Percentiles rank a stretch among this genome's conserved stretches.
Conservation (phyloP, 164 flowering plant species). For the Magnolia kwangsiensis region DNA sequence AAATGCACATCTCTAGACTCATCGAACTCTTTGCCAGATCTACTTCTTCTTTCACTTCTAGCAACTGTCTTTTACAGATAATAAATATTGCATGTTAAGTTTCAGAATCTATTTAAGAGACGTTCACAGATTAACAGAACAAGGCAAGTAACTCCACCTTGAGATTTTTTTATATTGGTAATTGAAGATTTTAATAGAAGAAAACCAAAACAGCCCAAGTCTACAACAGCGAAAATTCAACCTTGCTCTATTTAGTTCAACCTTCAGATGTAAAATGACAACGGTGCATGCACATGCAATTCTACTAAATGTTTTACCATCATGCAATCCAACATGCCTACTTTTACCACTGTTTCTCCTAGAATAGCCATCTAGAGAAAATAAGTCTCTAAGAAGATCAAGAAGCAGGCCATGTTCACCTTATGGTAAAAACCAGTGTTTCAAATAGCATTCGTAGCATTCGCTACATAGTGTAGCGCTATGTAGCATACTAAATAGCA, state of each 20-base stretch:
- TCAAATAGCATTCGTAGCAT: too few species aligned
- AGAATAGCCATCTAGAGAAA: neutral
- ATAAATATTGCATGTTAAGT: slow-evolving; percentile 14
- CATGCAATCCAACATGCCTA: neutral
- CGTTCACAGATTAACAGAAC: neutral
- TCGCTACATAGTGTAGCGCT: too few species aligned
- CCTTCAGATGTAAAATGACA: neutral
- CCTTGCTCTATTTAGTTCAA: neutral
- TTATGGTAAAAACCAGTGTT: neutral
- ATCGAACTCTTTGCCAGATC: slow-evolving; percentile 11
- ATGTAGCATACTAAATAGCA: too few species aligned
- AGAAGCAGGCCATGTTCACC: neutral
- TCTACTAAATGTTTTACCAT: neutral
- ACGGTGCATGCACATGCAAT: neutral
- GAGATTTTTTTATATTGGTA: too few species aligned
- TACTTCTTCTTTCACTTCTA: slow-evolving; percentile 27
- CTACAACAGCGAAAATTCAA: neutral
- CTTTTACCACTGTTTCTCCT: neutral
- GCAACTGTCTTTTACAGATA: slow-evolving; percentile 55
- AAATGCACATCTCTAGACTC: slow-evolving; percentile 10
- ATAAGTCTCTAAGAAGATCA: neutral
- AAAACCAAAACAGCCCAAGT: neutral
- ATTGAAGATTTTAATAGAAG: neutral
- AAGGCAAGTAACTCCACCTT: neutral
- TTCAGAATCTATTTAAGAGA: slow-evolving; percentile 13